Evolutionary conservation across 257 asterid species (phyloP).

Genomic region (Prunella vulgaris): DNA sequence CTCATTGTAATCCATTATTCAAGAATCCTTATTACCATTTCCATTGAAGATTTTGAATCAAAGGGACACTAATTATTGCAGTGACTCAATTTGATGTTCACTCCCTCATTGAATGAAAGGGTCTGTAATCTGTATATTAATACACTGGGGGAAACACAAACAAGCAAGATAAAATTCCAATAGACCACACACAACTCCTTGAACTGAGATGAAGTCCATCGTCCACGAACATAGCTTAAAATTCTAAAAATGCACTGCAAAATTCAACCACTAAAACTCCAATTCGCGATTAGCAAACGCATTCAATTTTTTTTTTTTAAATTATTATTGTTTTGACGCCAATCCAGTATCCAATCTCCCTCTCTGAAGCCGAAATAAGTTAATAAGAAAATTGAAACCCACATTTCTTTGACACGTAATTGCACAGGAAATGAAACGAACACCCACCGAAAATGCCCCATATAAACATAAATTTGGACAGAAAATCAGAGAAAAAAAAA

Average conservation of each 20-base stretch:
- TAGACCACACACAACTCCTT: not conserved
- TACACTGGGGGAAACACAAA: not conserved
- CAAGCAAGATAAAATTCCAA: not conserved
- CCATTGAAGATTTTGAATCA: no score
- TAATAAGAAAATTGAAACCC: not conserved
- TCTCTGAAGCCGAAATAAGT: not conserved
- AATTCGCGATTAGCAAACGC: not conserved
- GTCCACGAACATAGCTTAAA: not conserved
- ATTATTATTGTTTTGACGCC: no score
- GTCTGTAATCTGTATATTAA: not conserved
- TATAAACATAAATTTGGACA: not conserved
- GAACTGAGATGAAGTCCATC: not conserved
- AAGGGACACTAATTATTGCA: not conserved
- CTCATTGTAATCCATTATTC: no score
- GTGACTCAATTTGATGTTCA: not conserved
- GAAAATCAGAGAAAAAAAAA: not conserved
- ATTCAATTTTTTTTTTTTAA: not conserved
- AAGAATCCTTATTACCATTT: no score
- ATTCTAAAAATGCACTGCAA: not conserved
- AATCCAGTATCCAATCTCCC: not conserved
- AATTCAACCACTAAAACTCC: not conserved
- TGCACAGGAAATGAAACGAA: not conserved
- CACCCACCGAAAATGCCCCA: not conserved
- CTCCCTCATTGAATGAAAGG: not conserved
- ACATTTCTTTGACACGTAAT: not conserved